Evolutionary conservation across 2,329 filamentous ascomycete genomes (phyloP), one percentile per base, ranked within the genome.

Genomic region (Dendryphion nanum): DNA sequence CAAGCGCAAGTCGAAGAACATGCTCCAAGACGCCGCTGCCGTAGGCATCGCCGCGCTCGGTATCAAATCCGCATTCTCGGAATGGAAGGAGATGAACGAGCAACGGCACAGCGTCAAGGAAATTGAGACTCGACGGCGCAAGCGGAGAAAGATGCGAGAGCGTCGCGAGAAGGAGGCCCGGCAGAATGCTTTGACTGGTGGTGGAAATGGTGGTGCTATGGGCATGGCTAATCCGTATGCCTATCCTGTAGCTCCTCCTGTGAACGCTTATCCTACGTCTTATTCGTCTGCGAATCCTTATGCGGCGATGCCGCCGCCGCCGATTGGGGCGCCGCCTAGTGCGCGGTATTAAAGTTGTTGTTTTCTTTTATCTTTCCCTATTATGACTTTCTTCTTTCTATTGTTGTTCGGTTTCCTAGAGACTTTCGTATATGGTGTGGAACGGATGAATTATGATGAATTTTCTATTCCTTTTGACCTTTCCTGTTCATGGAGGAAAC

Each of bases 31-130:
- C 62, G 77, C 74, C 19, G 78, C 82, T n/a, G 80, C 78, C 47
- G 71, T 85, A 20, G 81, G 81, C 45, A 78, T 86, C 49, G 81
- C 82, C 19, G 81, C 79, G 17, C 69, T 85, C 38, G 81, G 82
- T 61, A 80, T 85, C 68, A 84, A 83, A 61, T 76, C 77, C 35
- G 81, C 82, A 12, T 74, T 80, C 53, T 73, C 71, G 4, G 81
- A 84, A 60, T 85, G 82, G 79, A 81, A 83, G 63, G 78, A 84
- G 57, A 79, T 81, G 64, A 77, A 79, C 42, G 75, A 82, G 61
- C 74, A 82, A 59, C 72, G 77, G 42, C 74, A 76, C 48, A 72
- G 75, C 54, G 73, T 72, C 37, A 68, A 72, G 36, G 73, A 81
- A 45, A 74, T 83, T 40, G 72, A 77, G 48, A 57, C 69, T 33